Base-by-base conservation (phyloP, 1,284 basidiomycete species). In the Irpex sp. region DNA sequence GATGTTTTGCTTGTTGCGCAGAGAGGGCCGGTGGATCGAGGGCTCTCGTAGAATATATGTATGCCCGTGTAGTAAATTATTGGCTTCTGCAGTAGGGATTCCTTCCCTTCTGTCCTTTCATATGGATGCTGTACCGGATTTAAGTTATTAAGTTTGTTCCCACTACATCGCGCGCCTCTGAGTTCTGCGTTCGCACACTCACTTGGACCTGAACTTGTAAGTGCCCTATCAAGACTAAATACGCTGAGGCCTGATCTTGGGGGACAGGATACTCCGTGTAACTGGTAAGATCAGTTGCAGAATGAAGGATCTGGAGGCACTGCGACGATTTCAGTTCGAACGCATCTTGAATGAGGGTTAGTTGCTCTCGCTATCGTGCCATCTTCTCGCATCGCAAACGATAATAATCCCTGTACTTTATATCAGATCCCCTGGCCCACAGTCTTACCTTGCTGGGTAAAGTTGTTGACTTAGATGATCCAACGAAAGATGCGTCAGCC, bases 341-440 rank as follows among this genome's bases (percentile, higher is more conserved):
- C 78, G 80, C 37, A 72, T 89, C 6, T 73, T 91, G 21, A 83
- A 84, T 62, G 86, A 90, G 76, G 83, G 84, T 81, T 21, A 9
- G 50, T 39, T 17, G 21, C 35, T 11, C 11, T 9, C 19, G 35
- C 56, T 37, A 5, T 39, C 43, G 36, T 19, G 26, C 26, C 11
- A 5, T 13, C 33, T 37, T 39, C 46, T 49, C 46, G 17, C 46
- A 15, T 15, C 17, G 46, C 4, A 15, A 35, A 15, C 55, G 19
- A 37, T 37, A 31, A 51, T 17, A 51, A 46, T 26, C 26, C 26
- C 26, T 26, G 26, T 4, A 26, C 26, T 26, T 35, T n/a, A 46
- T 7, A 54, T 13, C 53, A 86, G 89, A 89, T 74, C 81, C 85
- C 0, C 65, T 76, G 8, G 76, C 79, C 4, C 78, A 83, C 15